Evolutionary conservation across 495 filamentous ascomycete genomes (phyloP).

Genomic region (Chaetomidium leptoderma): DNA sequence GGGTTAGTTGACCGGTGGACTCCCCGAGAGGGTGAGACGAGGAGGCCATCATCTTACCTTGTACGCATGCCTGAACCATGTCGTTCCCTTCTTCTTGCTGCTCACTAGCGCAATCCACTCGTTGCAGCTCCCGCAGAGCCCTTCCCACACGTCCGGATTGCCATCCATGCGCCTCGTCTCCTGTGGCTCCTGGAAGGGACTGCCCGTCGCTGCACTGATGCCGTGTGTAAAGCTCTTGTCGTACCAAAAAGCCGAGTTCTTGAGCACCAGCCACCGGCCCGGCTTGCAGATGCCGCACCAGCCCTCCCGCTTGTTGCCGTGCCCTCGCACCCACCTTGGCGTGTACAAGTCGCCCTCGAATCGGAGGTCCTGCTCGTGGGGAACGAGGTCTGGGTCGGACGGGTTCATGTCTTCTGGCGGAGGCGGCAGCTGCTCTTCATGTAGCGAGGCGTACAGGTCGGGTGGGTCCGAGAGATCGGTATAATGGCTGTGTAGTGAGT

Average conservation of each 20-base stretch:
- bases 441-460: slow-evolving; percentile 65
- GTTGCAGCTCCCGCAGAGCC: slow-evolving; percentile 68
- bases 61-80: slow-evolving; percentile 80
- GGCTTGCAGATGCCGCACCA: slow-evolving; percentile 84
- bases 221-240: slow-evolving; percentile 80
- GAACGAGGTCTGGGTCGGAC: slow-evolving; percentile 61
- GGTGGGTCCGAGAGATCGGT: slow-evolving; percentile 64
- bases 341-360: slow-evolving; percentile 77
- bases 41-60: slow-evolving; percentile 52
- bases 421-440: slow-evolving; percentile 62
- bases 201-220: slow-evolving; percentile 72
- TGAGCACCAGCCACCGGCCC: slow-evolving; percentile 74
- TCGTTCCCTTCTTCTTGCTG: slow-evolving; percentile 82
- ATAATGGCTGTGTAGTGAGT: slow-evolving; percentile 57
- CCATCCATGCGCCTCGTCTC: slow-evolving; percentile 69
- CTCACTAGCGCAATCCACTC: slow-evolving; percentile 76
- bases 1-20: neutral
- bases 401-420: slow-evolving; percentile 73
- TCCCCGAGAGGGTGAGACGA: neutral
- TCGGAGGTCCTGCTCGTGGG: slow-evolving; percentile 71
- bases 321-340: slow-evolving; percentile 70
- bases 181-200: slow-evolving; percentile 65
- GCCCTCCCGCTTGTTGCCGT: slow-evolving; percentile 76
- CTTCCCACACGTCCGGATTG: slow-evolving; percentile 79
- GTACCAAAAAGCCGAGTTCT: slow-evolving; percentile 84